Evolutionary conservation across 1,139 yeast genomes (phyloP).

Genomic region (Tardiomyces blankii): DNA sequence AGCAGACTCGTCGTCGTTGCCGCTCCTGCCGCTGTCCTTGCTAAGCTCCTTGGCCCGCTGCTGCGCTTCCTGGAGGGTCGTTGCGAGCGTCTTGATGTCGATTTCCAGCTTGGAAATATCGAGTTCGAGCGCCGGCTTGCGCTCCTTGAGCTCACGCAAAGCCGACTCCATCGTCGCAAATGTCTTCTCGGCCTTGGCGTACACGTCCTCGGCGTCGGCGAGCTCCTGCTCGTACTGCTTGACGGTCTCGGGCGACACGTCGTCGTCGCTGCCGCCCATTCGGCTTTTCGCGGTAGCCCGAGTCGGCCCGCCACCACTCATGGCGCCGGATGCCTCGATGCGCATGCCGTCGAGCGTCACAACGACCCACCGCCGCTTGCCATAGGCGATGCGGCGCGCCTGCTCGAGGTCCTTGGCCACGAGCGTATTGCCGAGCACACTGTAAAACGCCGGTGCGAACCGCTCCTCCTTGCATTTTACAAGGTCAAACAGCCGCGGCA

Average conservation of each 20-base stretch:
- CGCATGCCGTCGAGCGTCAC: slow-evolving; percentile 89
- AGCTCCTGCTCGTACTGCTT: slow-evolving; percentile 44
- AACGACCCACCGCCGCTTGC: slow-evolving; percentile 68
- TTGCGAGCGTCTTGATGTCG: slow-evolving; percentile 53
- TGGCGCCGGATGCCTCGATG: slow-evolving; percentile 92
- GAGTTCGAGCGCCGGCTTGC: slow-evolving; percentile 60
- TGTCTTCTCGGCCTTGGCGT: slow-evolving; percentile 40
- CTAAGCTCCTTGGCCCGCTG: slow-evolving; percentile 13
- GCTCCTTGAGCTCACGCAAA: slow-evolving; percentile 46
- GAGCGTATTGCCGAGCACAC: slow-evolving; percentile 74
- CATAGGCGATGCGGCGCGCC: slow-evolving; percentile 86
- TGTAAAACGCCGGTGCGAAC: slow-evolving; percentile 82
- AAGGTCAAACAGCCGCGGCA: slow-evolving; percentile 77
- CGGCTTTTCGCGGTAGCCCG: slow-evolving; percentile 43
- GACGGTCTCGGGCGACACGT: slow-evolving; percentile 46
- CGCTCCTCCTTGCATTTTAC: slow-evolving; percentile 54
- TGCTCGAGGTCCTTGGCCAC: slow-evolving; percentile 71
- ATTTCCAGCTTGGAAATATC: slow-evolving; percentile 47
- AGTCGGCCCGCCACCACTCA: slow-evolving; percentile 90
- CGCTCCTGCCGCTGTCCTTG: slow-evolving; percentile 12
- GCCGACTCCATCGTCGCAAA: slow-evolving; percentile 50
- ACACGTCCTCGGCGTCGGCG: slow-evolving; percentile 43
- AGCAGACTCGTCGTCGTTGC: not conserved
- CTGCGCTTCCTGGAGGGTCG: slow-evolving; percentile 36
- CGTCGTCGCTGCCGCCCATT: slow-evolving; percentile 39